phyloP scores from a whole-genome alignment of 192 early-diverging fungal species.

The Bifiguratus adelaidae region DNA sequence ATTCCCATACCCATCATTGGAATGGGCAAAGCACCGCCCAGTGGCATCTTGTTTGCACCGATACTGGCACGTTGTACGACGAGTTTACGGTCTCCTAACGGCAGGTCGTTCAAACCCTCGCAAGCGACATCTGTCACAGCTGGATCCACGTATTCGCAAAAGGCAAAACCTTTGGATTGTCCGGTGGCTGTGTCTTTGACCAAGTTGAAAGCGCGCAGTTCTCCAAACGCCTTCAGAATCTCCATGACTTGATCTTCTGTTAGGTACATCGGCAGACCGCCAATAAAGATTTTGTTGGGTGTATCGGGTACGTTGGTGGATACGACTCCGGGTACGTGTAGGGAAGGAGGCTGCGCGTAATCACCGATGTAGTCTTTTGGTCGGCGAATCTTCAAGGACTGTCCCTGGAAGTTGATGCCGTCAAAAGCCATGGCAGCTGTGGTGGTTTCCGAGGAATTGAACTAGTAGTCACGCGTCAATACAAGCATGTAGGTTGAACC shows the following conservation, averaged over 20 bases:
- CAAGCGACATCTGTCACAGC: slow-evolving; percentile 87
- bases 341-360: slow-evolving; percentile 31
- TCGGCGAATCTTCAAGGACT: slow-evolving; percentile 81
- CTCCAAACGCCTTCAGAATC: slow-evolving; percentile 87
- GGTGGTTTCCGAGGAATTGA: slow-evolving; percentile 80
- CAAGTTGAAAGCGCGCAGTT: slow-evolving; percentile 84
- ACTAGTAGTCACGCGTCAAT: slow-evolving; percentile 32
- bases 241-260: slow-evolving; percentile 92
- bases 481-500: slow-evolving; percentile 1
- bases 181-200: slow-evolving; percentile 74
- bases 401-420: slow-evolving; percentile 74
- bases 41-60: slow-evolving; percentile 45
- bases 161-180: slow-evolving; percentile 75
- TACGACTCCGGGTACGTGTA: slow-evolving; percentile 67
- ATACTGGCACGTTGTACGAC: slow-evolving; percentile 91
- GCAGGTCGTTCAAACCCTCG: slow-evolving; percentile 92
- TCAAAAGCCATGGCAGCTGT: slow-evolving; percentile 89
- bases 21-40: slow-evolving; percentile 24
- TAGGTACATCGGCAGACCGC: slow-evolving; percentile 81
- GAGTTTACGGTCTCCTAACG: slow-evolving; percentile 85
- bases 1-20: slow-evolving; percentile 23
- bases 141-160: slow-evolving; percentile 91
- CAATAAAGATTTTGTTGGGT: slow-evolving; percentile 91
- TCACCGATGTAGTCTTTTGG: slow-evolving; percentile 86
- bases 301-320: slow-evolving; percentile 86